Base-by-base conservation (phyloP, 331 rosid species). In the Cucumis variabilis region DNA sequence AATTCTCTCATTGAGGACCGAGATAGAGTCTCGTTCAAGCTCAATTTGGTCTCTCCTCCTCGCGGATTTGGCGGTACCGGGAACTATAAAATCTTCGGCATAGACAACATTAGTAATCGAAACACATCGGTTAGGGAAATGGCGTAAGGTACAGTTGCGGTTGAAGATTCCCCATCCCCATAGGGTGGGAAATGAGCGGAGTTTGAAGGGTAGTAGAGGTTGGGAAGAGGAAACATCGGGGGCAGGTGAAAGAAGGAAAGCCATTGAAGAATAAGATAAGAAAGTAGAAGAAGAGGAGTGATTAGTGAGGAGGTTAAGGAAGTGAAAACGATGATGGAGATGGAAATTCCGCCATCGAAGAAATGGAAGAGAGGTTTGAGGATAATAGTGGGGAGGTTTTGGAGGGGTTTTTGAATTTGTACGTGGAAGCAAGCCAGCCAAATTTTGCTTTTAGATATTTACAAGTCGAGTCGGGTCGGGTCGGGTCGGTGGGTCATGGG, bases 1-100 rank as follows among this genome's bases (percentile, higher is more conserved):
- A 91, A 96, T 90, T 25, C 99, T 88, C 77, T 92, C 95, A 86
- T 96, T 94, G 6, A 96, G 92, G 30, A 90, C 9, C 1, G 96
- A 82, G 50, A 96, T 96, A 48, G 94, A 87, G 93, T 95, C 98
- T 3, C 82, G 86, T 23, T 92, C 94, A 0, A 41, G 83, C 28
- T 93, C 97, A 19, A 55, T 62, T 83, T 86, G 87, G 13, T 89
- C 90, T 13, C 87, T 80, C 33, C 82, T 87, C 66, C 84, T 83
- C 23, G 85, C 28, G 46, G 91, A 76, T 68, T 91, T 87, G 33
- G 93, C 71, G 66, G 87, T 89, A 13, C 89, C 65, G 41, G 94
- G 87, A 48, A 83, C 60, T 20, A 92, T 87, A 74, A 90, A 91
- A 85, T 86, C 86, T 77, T 83, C 90, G 7, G 92, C 86, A 92